Evolutionary conservation across 2,329 filamentous ascomycete genomes (phyloP).

Genomic region (Gnomoniopsis sp.): DNA sequence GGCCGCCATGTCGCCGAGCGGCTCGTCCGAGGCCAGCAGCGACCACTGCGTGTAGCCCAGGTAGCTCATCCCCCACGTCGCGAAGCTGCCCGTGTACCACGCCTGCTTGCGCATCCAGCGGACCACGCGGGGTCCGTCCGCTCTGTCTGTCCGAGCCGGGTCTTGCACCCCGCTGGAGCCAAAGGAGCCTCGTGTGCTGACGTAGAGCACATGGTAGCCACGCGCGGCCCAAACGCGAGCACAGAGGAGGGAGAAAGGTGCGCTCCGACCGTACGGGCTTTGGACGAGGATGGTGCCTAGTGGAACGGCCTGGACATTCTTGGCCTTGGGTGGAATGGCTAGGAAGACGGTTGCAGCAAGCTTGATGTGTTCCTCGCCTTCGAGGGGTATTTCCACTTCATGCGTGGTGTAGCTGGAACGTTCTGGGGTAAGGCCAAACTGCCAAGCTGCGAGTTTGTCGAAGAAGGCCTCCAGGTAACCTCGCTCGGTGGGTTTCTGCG

Average conservation of each 20-base stretch:
- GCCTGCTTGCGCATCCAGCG: conserved; percentile 21
- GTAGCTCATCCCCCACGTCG: conserved; percentile 20
- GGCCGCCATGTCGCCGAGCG: conserved; percentile 17
- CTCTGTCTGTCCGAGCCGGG: conserved; percentile 6
- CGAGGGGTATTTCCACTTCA: conserved; percentile 15
- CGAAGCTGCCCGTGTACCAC: conserved; percentile 23
- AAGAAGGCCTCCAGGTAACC: conserved; percentile 6
- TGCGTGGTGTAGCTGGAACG: conserved; percentile 14
- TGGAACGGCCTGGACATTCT: neutral
- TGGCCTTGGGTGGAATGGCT: conserved; percentile 11
- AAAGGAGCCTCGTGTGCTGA: conserved; percentile 20
- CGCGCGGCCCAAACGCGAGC: conserved; percentile 20
- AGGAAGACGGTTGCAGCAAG: conserved; percentile 20
- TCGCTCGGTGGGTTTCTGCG: neutral
- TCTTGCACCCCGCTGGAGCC: conserved; percentile 19
- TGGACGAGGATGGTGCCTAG: conserved; percentile 15
- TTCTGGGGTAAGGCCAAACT: conserved; percentile 6
- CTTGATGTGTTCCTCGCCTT: conserved; percentile 14
- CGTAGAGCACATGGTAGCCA: conserved; percentile 23
- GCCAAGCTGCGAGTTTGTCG: neutral
- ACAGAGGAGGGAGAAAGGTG: conserved; percentile 4
- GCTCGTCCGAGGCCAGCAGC: conserved; percentile 15
- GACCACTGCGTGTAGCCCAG: conserved; percentile 22
- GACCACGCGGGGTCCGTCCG: conserved; percentile 18
- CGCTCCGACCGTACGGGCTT: conserved; percentile 17